Evolutionary conservation across 2,329 filamentous ascomycete species (phyloP), one percentile per base, ranked within the genome.

Genomic region (Tolypocladium paradoxum): DNA sequence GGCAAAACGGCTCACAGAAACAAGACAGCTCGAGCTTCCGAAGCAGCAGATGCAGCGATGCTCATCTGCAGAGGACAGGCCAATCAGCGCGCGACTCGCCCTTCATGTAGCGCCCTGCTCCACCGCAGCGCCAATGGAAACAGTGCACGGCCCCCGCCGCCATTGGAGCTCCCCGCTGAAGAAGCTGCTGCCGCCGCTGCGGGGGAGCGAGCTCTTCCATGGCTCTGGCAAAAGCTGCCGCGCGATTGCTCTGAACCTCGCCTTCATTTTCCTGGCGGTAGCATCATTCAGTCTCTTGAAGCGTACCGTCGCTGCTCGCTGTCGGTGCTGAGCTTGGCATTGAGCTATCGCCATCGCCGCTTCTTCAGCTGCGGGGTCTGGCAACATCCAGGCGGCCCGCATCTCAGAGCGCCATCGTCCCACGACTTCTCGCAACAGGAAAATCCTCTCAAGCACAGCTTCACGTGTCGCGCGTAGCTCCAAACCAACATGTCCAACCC

Each of bases 401-500:
- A 38, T 7, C 20, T 22, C 12, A 11, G 27, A 46, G 24, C 24
- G n/a, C n/a, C n/a, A n/a, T 46, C 27, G 43, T 31, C 22, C 14
- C 20, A 18, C 14, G 14, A 18, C 14, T 45, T 9, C 6, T 16
- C 16, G 14, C 24, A 6, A 27, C 3, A n/a, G 16, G n/a, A 45
- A 3, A 20, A 11, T n/a, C n/a, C n/a, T 9, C n/a, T 22, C 18
- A 45, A 4, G 8, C 40, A 45, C 14, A 29, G 43, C 18, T 20
- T 12, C 27, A 6, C 11, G 11, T 14, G 40, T 14, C 24, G 22
- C 16, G 6, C 24, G 4, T n/a, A 27, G 16, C 27, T 14, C 11
- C 43, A 4, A 46, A 24, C 16, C 27, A 47, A n/a, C 43, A 47
- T 76, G 70, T 72, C 73, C 54, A 64, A 63, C 51, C 66, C 68